Conservation (phyloP, 2,329 filamentous ascomycete species). For the Venturia nashicola region DNA sequence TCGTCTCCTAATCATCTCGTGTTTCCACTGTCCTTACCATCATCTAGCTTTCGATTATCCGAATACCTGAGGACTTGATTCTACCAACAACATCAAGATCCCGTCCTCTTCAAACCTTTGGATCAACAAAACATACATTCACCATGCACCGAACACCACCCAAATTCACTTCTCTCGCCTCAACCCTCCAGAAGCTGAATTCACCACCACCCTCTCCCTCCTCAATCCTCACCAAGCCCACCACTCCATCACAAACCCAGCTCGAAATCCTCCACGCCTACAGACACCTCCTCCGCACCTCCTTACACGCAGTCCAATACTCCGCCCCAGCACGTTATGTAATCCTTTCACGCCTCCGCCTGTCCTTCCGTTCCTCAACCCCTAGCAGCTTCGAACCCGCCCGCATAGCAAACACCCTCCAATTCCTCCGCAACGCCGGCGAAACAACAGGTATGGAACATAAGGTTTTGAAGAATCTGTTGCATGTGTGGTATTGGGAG, state of each 20-base stretch:
- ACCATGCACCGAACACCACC: not conserved
- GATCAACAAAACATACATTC: not conserved
- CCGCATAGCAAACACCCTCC: constrained; percentile 51
- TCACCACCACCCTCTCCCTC: not conserved
- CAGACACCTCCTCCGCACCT: constrained; percentile 53
- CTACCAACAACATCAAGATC: not conserved
- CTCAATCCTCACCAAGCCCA: no score
- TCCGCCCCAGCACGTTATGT: constrained; percentile 55
- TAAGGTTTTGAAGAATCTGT: constrained; percentile 55
- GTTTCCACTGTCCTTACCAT: no score
- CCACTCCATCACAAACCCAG: not conserved
- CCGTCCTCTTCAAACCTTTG: no score
- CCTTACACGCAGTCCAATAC: constrained; percentile 60
- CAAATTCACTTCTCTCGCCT: not conserved
- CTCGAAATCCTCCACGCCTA: constrained; percentile 49
- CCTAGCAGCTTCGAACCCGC: constrained; percentile 23
- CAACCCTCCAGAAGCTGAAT: not conserved
- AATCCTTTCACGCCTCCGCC: constrained; percentile 38
- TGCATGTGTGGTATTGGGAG: constrained; percentile 34
- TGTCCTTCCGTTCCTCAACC: constrained; percentile 25
- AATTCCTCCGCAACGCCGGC: constrained; percentile 57
- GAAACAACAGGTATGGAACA: constrained; percentile 57
- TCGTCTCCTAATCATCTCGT: no score
- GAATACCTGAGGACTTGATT: no score
- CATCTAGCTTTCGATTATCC: no score